Evolutionary conservation across 345 rosid species (phyloP), one percentile per base, ranked within the genome.

Genomic region (Litchi chinensis): DNA sequence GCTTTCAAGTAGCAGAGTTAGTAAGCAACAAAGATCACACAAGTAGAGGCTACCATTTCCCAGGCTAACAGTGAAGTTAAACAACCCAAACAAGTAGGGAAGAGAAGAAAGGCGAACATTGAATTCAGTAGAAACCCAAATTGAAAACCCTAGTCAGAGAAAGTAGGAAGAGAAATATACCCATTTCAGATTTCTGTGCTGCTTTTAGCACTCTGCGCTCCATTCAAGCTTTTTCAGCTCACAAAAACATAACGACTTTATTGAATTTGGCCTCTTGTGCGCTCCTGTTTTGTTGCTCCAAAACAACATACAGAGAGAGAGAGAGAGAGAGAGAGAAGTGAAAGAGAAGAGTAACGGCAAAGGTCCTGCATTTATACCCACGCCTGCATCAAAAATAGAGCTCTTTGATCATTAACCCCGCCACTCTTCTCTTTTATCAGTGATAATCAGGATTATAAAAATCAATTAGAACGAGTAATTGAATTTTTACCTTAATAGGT

Each of bases 371-470:
- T 93, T 90, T 91, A 92, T 93, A 92, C 93, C 94, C 98, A 95
- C 97, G 97, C 97, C 87, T 95, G 95, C 98, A 91, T 93, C 1
- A 90, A 95, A 95, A 91, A 88, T 83, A 86, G 98, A 88, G 98
- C 90, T 83, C 78, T 79, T 87, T 90, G 95, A 92, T 93, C 97
- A 92, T 95, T 86, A 89, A 91, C 95, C 97, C 98, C 91, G 92
- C 91, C 90, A 86, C 91, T 76, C 76, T 68, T 78, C 60, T 18
- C 54, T 60, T 60, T 41, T 12, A 8, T 21, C 5, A 62, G 9
- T 8, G 21, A 9, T 21, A 22, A 24, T 2, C 3, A 32, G 37
- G 37, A 32, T 32, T 32, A 32, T 32, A 32, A 32, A 32, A 32
- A 32, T 3, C 37, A 32, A 32, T 32, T 32, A 32, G 3, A 0